Evolutionary conservation across 2,329 filamentous ascomycete genomes (phyloP), one percentile per base, ranked within the genome.

Genomic region (Periconia sp.): DNA sequence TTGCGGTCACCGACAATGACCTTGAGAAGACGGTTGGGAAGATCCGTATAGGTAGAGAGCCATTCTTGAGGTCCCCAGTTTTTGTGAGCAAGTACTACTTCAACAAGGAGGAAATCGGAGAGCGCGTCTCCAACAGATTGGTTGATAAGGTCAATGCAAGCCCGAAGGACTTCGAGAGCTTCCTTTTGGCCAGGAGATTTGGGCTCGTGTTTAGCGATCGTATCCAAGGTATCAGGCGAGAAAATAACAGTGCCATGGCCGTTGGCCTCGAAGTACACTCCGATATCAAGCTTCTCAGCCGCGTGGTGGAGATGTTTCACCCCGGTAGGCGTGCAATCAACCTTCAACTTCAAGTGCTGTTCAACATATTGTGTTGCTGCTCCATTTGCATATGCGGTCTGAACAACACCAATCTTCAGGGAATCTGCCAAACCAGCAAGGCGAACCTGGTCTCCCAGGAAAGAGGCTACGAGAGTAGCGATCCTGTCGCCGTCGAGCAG

Each of bases 231-330:
- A 55, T 90, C 86, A 53, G 89, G 85, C 1, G 91, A 96, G 81
- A 99, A 99, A 50, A 97, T 87, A 35, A 97, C 89, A 10, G 94
- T 99, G 61, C 94, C 94, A 75, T 99, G 94, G 30, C 94, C 94
- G 72, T 99, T 99, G 60, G 94, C 94, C 79, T 99, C 94, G 68
- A 99, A 99, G 79, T 99, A 99, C 49, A 97, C 91, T 53, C 94
- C 94, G 51, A 97, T 87, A 67, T 99, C 94, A 65, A 95, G 96
- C 61, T 92, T 90, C 67, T 90, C 87, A 40, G 94, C 94, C n/a
- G 91, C 94, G 70, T 97, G 94, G 77, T 99, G 94, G 58, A 99
- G 84, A 76, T 97, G 90, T 81, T 99, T 99, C 57, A 99, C 94
- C 61, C 94, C 94, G 0, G 94, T 99, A 14, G 91, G 87, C 1